Base-by-base conservation (phyloP, 805 yeast genomes). In the Ogataea naganishii region DNA sequence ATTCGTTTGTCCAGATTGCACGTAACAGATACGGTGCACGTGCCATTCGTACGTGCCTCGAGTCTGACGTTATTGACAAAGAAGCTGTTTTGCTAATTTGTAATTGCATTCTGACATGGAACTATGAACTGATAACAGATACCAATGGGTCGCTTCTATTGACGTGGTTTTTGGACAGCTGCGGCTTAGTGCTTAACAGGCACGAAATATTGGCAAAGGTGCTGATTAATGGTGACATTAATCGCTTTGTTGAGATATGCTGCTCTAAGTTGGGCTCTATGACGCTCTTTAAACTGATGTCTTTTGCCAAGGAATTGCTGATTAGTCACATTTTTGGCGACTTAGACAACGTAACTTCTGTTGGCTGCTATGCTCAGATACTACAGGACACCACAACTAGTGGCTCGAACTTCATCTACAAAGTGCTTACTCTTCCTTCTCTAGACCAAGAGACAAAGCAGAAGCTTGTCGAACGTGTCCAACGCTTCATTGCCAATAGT, bases 81-180 rank as follows among this genome's bases (percentile, higher is more conserved):
- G 89, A 78, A 46, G 92, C 83, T 47, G 68, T 78, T 27, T 55
- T 80, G 4, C 66, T 83, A 26, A 66, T 89, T 6, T 78, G 95
- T 6, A 75, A 83, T 2, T 72, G 84, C 40, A 81, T 92, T 32
- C 75, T 86, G 14, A 66, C 78, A 25, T 75, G 82, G 60, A 76
- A 89, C 16, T 81, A 80, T 39, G 82, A 77, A 40, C 65, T 92
- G 42, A 84, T 86, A 1, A 69, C 78, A 5, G 86, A 88, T 51
- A 71, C 77, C 38, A 92, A 92, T 52, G 96, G 97, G 15, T 80
- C 95, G 1, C 61, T 92, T 39, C 65, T 92, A 42, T 71, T 92
- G 32, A 85, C 96, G 2, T 92, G 98, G 98, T 80, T 82, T 45
- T 67, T 92, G 48, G 98, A 92, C 49, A 83, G 96, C 1, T 80